Conservation (phyloP, 2,329 filamentous ascomycete genomes). For the Pyrenochaeta sp. region DNA sequence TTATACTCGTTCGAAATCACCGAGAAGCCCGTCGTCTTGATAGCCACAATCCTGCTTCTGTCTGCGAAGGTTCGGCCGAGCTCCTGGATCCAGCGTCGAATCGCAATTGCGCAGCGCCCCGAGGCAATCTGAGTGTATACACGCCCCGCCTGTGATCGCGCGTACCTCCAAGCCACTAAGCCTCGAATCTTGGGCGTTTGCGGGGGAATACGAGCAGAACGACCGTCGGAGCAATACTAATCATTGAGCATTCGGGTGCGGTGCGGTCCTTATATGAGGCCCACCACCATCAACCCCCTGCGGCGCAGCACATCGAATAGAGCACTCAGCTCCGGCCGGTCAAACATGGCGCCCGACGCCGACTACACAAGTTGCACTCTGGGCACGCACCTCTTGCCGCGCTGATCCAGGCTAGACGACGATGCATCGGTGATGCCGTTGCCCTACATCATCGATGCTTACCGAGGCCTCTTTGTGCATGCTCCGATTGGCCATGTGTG, state of each 20-base stretch:
- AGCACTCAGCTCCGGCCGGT: slow-evolving; percentile 2
- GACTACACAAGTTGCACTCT: neutral
- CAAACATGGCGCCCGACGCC: neutral
- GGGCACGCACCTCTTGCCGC: slow-evolving; percentile 4
- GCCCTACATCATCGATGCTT: neutral
- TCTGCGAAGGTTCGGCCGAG: neutral
- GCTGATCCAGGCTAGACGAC: slow-evolving; percentile 5
- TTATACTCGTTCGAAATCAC: neutral
- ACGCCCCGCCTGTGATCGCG: neutral
- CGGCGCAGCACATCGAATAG: neutral
- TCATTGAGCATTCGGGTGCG: neutral
- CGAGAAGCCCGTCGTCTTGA: neutral
- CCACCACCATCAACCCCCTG: neutral
- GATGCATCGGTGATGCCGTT: slow-evolving; percentile 17
- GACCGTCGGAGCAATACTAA: neutral
- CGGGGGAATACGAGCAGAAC: neutral
- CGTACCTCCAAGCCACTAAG: neutral
- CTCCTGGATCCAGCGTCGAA: neutral
- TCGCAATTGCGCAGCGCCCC: neutral
- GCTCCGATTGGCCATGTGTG: neutral
- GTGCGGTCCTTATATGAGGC: neutral
- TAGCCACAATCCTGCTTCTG: neutral
- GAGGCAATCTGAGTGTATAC: neutral
- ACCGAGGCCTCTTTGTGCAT: too few relatives aligned
- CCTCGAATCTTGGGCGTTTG: neutral